Base-by-base conservation (phyloP, 106 monocot genomes). In the Phalaenopsis aphrodite region DNA sequence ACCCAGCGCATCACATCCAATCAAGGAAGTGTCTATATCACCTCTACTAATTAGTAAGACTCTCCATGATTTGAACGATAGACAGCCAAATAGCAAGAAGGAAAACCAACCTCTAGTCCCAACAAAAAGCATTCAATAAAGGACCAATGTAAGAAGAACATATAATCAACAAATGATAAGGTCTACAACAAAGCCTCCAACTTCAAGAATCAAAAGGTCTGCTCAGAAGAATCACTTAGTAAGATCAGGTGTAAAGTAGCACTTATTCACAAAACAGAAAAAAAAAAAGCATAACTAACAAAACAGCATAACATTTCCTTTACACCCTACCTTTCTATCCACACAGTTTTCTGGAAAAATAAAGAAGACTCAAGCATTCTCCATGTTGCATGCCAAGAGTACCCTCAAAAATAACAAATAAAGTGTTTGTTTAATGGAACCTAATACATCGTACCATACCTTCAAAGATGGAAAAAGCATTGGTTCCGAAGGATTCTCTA, bases 401-500 rank as follows among this genome's bases (percentile, higher is more conserved):
- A 4, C 24, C 18, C 19, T 74, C 42, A 74, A 74, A 1, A 17
- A 18, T 45, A 16, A 45, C 14, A 14, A 69, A 69, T 38, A 69
- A 38, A 36, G 3, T 41, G 10, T 38, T 39, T 69, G 16, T n/a
- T 45, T 45, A 15, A 72, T 38, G 72, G 30, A 42, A 74, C 42
- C 45, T 42, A 45, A 74, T 19, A 76, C 7, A 56, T 45, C 16
- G 18, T 42, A 74, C 14, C 16, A 46, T 86, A 95, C 98, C 98
- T 87, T 99, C 15, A 99, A 89, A 75, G 94, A 57, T 21, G 91
- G 98, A 47, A 76, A 99, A 21, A 83, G 89, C 79, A 30, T 82
- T 48, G 94, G 94, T 67, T 94, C 92, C 2, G 81, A 10, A 71
- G 98, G 94, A 10, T 91, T 93, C 71, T 77, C 89, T 45, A 99